A percentile compares a stretch with the other conserved stretches of the same genome.
Evolutionary conservation across 2,329 filamentous ascomycete species (phyloP).

Genomic region (Cladosporium velox): DNA sequence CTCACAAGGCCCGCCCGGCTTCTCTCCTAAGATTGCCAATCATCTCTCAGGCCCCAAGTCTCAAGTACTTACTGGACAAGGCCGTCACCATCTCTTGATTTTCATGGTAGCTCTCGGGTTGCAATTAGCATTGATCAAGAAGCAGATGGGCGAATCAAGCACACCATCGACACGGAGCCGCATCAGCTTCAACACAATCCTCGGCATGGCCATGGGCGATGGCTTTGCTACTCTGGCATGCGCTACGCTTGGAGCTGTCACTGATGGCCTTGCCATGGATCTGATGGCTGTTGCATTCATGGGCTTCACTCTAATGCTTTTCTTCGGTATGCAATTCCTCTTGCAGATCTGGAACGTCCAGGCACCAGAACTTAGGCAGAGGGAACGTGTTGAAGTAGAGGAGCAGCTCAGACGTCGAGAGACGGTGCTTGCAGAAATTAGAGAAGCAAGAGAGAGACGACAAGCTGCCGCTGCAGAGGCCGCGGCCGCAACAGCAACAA

Average conservation of each 20-base stretch:
- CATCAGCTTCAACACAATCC: slow-evolving; percentile 65
- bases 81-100: slow-evolving; percentile 55
- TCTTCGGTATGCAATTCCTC: slow-evolving; percentile 65
- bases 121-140: slow-evolving; percentile 59
- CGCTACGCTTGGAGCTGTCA: slow-evolving; percentile 57
- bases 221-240: slow-evolving; percentile 58
- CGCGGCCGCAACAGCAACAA: slow-evolving; percentile 15
- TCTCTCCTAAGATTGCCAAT: slow-evolving; percentile 51
- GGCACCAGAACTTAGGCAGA: slow-evolving; percentile 49
- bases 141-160: slow-evolving; percentile 65
- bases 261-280: slow-evolving; percentile 57
- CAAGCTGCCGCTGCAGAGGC: slow-evolving; percentile 21
- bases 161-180: slow-evolving; percentile 66
- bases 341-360: slow-evolving; percentile 69
- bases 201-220: slow-evolving; percentile 62
- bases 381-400: slow-evolving; percentile 48
- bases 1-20: slow-evolving; percentile 60
- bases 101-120: slow-evolving; percentile 52
- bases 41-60: slow-evolving; percentile 60
- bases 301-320: slow-evolving; percentile 61
- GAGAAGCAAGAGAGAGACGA: slow-evolving; percentile 15
- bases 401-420: slow-evolving; percentile 26
- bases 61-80: slow-evolving; percentile 52
- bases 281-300: slow-evolving; percentile 60
- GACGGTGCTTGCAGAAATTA: slow-evolving; percentile 12